Conservation (phyloP, 805 yeast species). For the Lachancea lanzarotensis region DNA sequence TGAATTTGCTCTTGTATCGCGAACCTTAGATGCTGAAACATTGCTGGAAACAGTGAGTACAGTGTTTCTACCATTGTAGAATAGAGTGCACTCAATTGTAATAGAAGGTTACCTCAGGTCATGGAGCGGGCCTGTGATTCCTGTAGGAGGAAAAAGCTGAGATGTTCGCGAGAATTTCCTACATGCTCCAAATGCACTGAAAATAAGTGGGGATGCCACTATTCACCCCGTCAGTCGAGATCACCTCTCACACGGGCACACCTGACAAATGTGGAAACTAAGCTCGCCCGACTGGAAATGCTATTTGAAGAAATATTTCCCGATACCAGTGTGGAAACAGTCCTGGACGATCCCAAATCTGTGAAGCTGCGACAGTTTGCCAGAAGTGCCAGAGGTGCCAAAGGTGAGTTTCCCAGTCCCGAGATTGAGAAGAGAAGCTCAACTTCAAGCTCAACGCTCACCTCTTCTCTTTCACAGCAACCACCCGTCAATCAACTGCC, state of each 20-base stretch:
- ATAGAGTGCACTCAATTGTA: neutral
- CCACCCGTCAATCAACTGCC: conserved; percentile 35
- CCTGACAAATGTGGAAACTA: conserved; percentile 65
- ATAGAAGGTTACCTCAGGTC: neutral
- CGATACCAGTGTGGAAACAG: conserved; percentile 39
- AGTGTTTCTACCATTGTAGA: too few species aligned
- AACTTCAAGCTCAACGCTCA: neutral
- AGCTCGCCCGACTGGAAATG: conserved; percentile 42
- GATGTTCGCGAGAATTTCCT: conserved; percentile 75
- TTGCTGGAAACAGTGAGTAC: too few species aligned
- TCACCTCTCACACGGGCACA: conserved; percentile 80
- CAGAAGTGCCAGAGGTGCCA: neutral
- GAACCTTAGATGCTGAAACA: too few species aligned
- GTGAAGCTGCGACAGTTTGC: neutral
- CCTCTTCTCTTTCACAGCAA: conserved; percentile 1
- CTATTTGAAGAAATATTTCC: conserved; percentile 41
- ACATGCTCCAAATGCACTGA: conserved; percentile 67
- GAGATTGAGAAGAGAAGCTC: too few species aligned
- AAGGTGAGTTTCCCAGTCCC: too few species aligned
- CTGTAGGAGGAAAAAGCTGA: conserved; percentile 71
- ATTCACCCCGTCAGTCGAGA: conserved; percentile 71
- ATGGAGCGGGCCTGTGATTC: conserved; percentile 51
- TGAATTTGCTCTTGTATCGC: too few species aligned
- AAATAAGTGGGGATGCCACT: conserved; percentile 68
- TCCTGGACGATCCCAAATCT: conserved; percentile 16